Conservation (phyloP, 1,284 basidiomycete genomes). For the Heterobasidion occidentale region DNA sequence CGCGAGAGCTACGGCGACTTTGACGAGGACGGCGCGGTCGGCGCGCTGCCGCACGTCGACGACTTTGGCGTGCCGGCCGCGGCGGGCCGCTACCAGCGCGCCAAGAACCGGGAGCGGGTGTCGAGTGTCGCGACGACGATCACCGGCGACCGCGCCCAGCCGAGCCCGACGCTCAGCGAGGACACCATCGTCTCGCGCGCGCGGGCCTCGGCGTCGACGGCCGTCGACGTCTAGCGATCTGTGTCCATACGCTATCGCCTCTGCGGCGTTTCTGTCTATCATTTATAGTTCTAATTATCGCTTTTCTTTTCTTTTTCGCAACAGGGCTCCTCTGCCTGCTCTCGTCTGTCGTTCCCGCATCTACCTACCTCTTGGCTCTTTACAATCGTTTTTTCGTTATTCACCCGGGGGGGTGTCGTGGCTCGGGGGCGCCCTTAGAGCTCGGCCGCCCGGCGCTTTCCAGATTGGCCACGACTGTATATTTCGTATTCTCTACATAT, state of each 20-base stretch:
- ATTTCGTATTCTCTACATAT: not conserved
- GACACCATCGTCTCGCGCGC: slow-evolving; percentile 21
- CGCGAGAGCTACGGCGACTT: slow-evolving; percentile 39
- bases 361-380: not conserved
- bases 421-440: too few species aligned
- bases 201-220: not conserved
- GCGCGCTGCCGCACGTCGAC: not conserved
- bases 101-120: slow-evolving; percentile 6
- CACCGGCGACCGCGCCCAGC: slow-evolving; percentile 19
- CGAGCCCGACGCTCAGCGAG: slow-evolving; percentile 31
- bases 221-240: not conserved
- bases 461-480: not conserved
- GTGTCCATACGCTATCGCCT: not conserved
- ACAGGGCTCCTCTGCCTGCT: not conserved
- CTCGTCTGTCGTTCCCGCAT: not conserved
- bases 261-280: not conserved
- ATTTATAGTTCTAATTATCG: slow-evolving; percentile 11
- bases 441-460: not conserved
- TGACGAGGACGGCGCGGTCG: slow-evolving; percentile 13
- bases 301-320: not conserved
- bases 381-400: not conserved
- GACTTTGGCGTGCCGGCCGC: not conserved
- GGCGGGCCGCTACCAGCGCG: not conserved
- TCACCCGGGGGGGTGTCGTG: too few species aligned
- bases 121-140: slow-evolving; percentile 8